Evolutionary conservation across 352 stramenopile species (phyloP), one percentile per base, ranked within the genome.

Genomic region (Phytophthora meadii): DNA sequence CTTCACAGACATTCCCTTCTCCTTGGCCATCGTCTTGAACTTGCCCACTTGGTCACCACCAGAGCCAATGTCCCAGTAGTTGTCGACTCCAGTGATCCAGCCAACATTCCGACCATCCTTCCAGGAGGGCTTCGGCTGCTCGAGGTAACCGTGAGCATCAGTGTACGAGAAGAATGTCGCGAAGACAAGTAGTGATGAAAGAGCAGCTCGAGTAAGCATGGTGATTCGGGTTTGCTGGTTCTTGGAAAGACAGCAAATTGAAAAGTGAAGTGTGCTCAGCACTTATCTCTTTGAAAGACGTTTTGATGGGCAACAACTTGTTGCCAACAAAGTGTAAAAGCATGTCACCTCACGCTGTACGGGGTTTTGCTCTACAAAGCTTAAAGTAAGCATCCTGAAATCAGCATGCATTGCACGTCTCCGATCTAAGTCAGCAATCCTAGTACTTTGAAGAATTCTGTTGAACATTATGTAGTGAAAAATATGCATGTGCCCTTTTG

Each of bases 61-160:
- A 0, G 36, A 64, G 36, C 65, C 65, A 17, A 72, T 59, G 12
- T 72, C 58, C 65, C 65, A 72, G 65, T 64, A 72, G 52, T 72
- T 62, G 45, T 66, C 32, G 34, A 68, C 47, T 17, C 55, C 9
- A 11, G 47, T 42, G 39, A 72, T 42, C 57, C 58, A 72, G 4
- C n/a, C 46, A 28, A 27, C 10, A 27, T 59, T 62, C 2, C 51
- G 27, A 46, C 44, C 22, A 5, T n/a, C 45, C 36, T 22, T 62
- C 54, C 22, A 66, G 0, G 42, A 55, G 14, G 63, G 63, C 14
- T 45, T 15, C 6, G 63, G 63, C 44, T 66, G 39, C 42, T 68
- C 39, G 11, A 73, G 41, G 34, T 64, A 58, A 2, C 65, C 65
- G 47, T 72, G 57, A 9, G 65, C 57, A 12, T 70, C 22, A 10